Evolutionary conservation across 208 protist genomes (phyloP), one percentile per base, ranked within the genome.

Genomic region (Trypanosoma conorhini): DNA sequence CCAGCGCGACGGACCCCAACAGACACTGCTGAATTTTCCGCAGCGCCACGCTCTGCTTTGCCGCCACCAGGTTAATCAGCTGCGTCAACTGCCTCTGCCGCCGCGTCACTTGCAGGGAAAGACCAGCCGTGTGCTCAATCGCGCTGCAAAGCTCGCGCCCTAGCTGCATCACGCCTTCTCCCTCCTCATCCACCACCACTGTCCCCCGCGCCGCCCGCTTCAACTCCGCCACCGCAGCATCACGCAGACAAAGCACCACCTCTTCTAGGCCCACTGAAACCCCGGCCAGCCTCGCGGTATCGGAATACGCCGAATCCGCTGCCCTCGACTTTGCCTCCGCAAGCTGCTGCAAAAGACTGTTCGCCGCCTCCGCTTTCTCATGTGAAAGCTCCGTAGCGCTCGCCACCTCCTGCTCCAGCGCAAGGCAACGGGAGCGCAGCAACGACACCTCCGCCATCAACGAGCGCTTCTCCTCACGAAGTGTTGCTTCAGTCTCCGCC

Each of bases 21-120:
- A 76, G 26, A 26, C 64, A 76, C 22, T 61, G 46, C 8, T 66
- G 59, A 52, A 76, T 51, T 52, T 76, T 76, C n/a, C 48, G 62
- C 26, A 76, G 26, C 13, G 64, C 71, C 2, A 76, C 64, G 40
- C 10, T 44, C 22, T 70, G 64, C 30, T 69, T 52, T 28, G 71
- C 62, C 21, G 38, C 33, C 28, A 46, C 31, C 26, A 60, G 1
- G n/a, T 62, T 57, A 0, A 66, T n/a, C 1, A 55, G 3, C 24
- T 42, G 17, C 10, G 51, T 40, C 7, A 56, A 31, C n/a, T 46
- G 26, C 2, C n/a, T 24, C 24, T 58, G 51, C 19, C 52, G 26
- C 12, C 35, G 42, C 24, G 28, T 59, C 22, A 57, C 5, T 30
- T 24, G 30, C 3, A 35, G 17, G 35, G 42, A 57, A 24, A 67